These are phyloP conservation scores for Claviceps maximensis DNA, from an alignment of 2,329 filamentous ascomycete species.

Conservation along the genomic window DNA sequence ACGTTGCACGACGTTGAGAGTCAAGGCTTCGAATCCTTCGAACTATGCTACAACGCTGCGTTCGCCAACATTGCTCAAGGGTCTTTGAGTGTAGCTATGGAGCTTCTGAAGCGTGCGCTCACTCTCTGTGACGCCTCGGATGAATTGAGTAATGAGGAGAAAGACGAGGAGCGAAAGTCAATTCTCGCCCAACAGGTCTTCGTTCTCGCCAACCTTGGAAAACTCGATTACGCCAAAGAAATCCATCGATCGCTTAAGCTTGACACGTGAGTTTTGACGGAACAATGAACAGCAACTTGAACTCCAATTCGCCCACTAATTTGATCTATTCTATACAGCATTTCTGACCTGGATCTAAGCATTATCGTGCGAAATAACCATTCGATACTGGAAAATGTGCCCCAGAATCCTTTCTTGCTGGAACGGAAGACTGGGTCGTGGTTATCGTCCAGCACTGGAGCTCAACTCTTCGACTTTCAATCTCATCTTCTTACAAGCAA, in stretches of 20 bases:
- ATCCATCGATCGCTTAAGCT: slow-evolving; percentile 49
- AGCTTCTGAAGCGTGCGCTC: slow-evolving; percentile 56
- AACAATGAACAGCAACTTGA: background rate
- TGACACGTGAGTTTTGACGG: slow-evolving; percentile 37
- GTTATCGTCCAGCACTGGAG: slow-evolving; percentile 37
- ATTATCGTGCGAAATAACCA: slow-evolving; percentile 55
- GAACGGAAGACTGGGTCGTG: slow-evolving; percentile 47
- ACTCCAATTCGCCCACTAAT: slow-evolving; percentile 15
- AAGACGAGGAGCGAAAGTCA: slow-evolving; percentile 58
- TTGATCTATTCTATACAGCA: slow-evolving; percentile 25
- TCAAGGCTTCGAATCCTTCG: slow-evolving; percentile 61
- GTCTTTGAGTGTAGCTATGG: slow-evolving; percentile 49
- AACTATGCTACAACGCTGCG: slow-evolving; percentile 70
- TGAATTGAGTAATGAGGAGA: slow-evolving; percentile 61
- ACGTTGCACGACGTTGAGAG: slow-evolving; percentile 29
- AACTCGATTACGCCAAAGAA: slow-evolving; percentile 48
- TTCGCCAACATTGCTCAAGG: slow-evolving; percentile 59
- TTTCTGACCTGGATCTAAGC: slow-evolving; percentile 53
- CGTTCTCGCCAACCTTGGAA: slow-evolving; percentile 53
- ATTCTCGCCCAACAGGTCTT: slow-evolving; percentile 68
- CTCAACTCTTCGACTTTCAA: slow-evolving; percentile 63
- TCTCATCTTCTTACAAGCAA: slow-evolving; percentile 42
- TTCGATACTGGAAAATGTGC: slow-evolving; percentile 26
- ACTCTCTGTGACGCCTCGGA: slow-evolving; percentile 61
- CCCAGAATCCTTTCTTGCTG: slow-evolving; percentile 52